Percentiles rank a stretch among this genome's conserved stretches.
Conservation (phyloP, 2,329 filamentous ascomycete genomes). For the Claviceps capensis region DNA sequence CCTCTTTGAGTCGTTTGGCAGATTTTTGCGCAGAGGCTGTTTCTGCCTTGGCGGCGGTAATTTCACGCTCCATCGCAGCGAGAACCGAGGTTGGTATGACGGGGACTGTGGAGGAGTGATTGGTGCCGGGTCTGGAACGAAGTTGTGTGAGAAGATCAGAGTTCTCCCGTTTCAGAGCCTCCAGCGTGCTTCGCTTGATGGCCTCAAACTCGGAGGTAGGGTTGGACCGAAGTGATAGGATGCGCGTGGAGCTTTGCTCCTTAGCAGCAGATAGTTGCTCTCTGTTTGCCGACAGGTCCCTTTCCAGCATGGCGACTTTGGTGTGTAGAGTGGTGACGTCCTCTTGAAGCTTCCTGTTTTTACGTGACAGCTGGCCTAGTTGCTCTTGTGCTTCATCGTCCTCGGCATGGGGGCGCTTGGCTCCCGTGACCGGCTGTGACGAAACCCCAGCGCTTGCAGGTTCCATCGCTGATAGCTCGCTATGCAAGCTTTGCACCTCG, state of each 20-base stretch:
- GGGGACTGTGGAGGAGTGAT: slow-evolving; percentile 33
- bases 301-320: slow-evolving; percentile 55
- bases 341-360: slow-evolving; percentile 75
- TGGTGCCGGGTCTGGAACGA: slow-evolving; percentile 25
- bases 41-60: slow-evolving; percentile 56
- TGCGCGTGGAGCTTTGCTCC: slow-evolving; percentile 59
- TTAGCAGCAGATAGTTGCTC: slow-evolving; percentile 57
- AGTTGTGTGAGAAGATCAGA: slow-evolving; percentile 66
- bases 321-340: slow-evolving; percentile 58
- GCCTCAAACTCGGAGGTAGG: slow-evolving; percentile 77
- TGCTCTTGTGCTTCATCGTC: slow-evolving; percentile 54
- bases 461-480: slow-evolving; percentile 58
- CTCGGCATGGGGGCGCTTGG: slow-evolving; percentile 52
- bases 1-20: slow-evolving; percentile 74
- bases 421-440: slow-evolving; percentile 28
- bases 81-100: slow-evolving; percentile 67
- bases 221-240: slow-evolving; percentile 81
- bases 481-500: slow-evolving; percentile 62
- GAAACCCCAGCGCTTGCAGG: slow-evolving; percentile 18
- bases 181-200: slow-evolving; percentile 69
- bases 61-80: slow-evolving; percentile 59
- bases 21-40: slow-evolving; percentile 68
- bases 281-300: slow-evolving; percentile 58
- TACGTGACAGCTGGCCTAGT: slow-evolving; percentile 70
- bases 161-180: slow-evolving; percentile 71